These are phyloP conservation scores for Dipodascopsis tothii DNA, from an alignment of 805 yeast genomes.

Conservation along the genomic window DNA sequence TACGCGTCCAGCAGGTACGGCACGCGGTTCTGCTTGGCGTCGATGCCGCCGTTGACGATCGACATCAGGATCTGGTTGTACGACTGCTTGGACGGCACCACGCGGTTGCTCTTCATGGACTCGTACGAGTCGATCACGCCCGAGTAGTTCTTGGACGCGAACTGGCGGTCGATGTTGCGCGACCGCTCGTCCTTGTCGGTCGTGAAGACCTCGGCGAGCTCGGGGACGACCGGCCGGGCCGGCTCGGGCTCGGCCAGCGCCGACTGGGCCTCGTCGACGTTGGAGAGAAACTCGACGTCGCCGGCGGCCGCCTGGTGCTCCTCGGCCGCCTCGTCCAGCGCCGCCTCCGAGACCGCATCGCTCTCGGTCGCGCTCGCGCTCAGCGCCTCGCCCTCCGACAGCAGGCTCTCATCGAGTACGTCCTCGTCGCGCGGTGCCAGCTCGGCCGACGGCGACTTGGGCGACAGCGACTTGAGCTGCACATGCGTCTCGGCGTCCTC, in stretches of 20 bases:
- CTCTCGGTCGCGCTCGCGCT: neutral
- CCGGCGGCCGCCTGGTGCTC: neutral
- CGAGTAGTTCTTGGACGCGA: slow-evolving; percentile 1
- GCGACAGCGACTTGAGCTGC: neutral
- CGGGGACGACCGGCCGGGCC: neutral
- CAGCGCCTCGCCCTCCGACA: neutral
- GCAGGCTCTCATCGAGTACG: no score
- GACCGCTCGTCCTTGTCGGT: neutral
- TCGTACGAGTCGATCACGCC: slow-evolving; percentile 11
- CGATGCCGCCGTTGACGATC: slow-evolving; percentile 2
- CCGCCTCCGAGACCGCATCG: neutral
- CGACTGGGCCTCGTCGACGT: neutral
- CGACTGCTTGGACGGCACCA: slow-evolving; percentile 4
- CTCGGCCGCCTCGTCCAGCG: neutral
- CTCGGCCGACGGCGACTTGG: neutral
- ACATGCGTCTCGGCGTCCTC: neutral
- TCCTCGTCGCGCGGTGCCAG: no score
- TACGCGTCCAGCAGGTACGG: slow-evolving; percentile 9
- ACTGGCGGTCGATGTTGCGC: slow-evolving; percentile 1
- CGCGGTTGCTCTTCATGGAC: slow-evolving; percentile 1
- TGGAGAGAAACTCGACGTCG: neutral
- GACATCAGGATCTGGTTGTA: slow-evolving; percentile 9
- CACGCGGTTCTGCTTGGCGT: neutral
- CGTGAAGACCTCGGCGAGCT: neutral
- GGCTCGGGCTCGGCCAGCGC: neutral